A percentile compares a stretch with the other conserved stretches of the same genome.
These are phyloP conservation scores for Thermothelomyces thermophilus DNA, from an alignment of 2,329 filamentous ascomycete genomes.

Conservation along the genomic window DNA sequence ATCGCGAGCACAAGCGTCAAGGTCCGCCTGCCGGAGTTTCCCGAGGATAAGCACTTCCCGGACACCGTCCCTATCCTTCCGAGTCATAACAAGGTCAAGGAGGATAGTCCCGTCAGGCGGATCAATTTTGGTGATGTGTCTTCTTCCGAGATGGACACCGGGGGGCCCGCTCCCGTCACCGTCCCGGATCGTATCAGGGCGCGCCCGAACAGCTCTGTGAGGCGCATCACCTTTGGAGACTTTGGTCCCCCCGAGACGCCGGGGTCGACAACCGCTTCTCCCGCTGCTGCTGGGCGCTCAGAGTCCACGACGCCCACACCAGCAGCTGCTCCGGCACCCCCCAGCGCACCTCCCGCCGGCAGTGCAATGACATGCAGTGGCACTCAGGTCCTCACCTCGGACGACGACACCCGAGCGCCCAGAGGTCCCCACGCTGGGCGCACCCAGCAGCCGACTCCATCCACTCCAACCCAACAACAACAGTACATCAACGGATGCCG, in stretches of 20 bases:
- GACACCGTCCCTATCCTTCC: not conserved
- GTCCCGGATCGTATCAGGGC: too few relatives aligned
- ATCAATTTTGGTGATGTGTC: conserved; percentile 2
- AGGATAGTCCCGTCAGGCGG: not conserved
- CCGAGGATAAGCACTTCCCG: not conserved
- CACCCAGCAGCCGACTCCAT: too few relatives aligned
- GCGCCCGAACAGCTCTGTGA: too few relatives aligned
- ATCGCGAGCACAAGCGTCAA: not conserved
- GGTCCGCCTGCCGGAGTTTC: not conserved
- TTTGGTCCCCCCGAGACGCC: too few relatives aligned
- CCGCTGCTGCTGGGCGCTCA: not conserved
- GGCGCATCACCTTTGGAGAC: not conserved
- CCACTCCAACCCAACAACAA: not conserved
- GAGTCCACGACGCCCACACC: not conserved
- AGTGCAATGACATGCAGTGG: not conserved
- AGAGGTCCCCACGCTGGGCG: not conserved
- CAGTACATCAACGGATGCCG: not conserved
- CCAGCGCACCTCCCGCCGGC: too few relatives aligned
- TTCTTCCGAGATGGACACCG: too few relatives aligned
- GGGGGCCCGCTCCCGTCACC: not conserved
- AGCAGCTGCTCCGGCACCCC: not conserved
- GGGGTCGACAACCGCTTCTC: not conserved
- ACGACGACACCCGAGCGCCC: not conserved
- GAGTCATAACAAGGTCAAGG: not conserved
- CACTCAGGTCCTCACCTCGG: not conserved